A percentile compares a stretch with the other conserved stretches of the same genome.
These are phyloP conservation scores for Begonia peltatifolia DNA, from an alignment of 306 rosid genomes.

Conservation along the genomic window DNA sequence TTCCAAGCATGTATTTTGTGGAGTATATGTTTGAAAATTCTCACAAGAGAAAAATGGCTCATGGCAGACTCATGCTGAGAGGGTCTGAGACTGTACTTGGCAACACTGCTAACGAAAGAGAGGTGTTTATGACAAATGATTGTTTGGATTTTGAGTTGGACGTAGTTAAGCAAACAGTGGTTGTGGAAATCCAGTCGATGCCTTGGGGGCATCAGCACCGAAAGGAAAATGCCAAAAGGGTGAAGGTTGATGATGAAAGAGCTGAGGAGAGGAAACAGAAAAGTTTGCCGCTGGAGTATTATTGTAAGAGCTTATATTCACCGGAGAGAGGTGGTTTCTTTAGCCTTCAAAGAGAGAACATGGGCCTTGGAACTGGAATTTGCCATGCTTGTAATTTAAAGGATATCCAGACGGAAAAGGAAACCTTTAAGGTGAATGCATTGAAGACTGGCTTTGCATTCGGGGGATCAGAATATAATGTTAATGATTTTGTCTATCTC, in stretches of 20 bases:
- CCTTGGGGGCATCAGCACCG: slow-evolving; percentile 78
- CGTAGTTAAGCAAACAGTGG: slow-evolving; percentile 31
- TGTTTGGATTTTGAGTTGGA: slow-evolving; percentile 46
- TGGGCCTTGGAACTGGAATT: slow-evolving; percentile 66
- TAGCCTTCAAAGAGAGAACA: slow-evolving; percentile 37
- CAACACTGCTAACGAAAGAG: slow-evolving; percentile 75
- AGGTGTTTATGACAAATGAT: slow-evolving; percentile 70
- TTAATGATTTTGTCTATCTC: slow-evolving; percentile 49
- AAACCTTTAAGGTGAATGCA: slow-evolving; percentile 38
- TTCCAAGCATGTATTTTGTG: slow-evolving; percentile 47
- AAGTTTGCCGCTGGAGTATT: slow-evolving; percentile 59
- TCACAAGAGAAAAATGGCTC: slow-evolving; percentile 58
- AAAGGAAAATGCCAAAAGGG: slow-evolving; percentile 44
- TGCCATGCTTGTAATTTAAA: slow-evolving; percentile 60
- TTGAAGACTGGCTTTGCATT: slow-evolving; percentile 41
- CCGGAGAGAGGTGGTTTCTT: slow-evolving; percentile 84
- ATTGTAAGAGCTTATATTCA: slow-evolving; percentile 74
- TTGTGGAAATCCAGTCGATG: slow-evolving; percentile 26
- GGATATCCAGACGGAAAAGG: slow-evolving; percentile 37
- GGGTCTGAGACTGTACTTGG: slow-evolving; percentile 87
- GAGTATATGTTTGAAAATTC: slow-evolving; percentile 75
- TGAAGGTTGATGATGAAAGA: slow-evolving; percentile 44
- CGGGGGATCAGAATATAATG: slow-evolving; percentile 41
- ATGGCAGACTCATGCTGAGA: slow-evolving; percentile 61
- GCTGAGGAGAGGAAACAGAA: slow-evolving; percentile 81